A percentile compares a stretch with the other conserved stretches of the same genome.
These are phyloP conservation scores for Citrus inodora DNA, from an alignment of 345 rosid species.

Conservation along the genomic window DNA sequence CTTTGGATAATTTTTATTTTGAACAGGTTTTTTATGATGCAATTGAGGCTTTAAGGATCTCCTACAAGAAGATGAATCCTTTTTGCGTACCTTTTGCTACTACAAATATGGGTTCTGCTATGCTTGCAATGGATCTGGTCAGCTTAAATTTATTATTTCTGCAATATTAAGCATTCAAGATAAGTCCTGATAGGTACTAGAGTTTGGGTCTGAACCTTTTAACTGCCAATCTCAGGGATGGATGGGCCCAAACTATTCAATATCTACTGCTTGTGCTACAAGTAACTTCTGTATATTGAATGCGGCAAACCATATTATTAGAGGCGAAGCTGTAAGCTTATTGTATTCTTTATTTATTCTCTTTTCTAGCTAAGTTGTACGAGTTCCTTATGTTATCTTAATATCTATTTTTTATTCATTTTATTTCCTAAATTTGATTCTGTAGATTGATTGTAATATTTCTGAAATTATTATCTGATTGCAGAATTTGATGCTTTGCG, in stretches of 20 bases:
- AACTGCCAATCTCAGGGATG: constrained; percentile 62
- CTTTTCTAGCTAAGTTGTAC: constrained; percentile 2
- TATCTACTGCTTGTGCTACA: constrained; percentile 95
- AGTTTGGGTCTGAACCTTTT: constrained; percentile 20
- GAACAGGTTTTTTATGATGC: constrained; percentile 86
- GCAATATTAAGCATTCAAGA: not conserved
- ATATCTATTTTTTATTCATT: not conserved
- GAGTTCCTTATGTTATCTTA: not conserved
- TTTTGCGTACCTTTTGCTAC: constrained; percentile 96
- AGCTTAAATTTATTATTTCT: constrained; percentile 23
- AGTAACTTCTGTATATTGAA: constrained; percentile 88
- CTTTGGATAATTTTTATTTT: constrained; percentile 6
- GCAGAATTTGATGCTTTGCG: constrained; percentile 95
- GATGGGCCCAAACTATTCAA: constrained; percentile 99
- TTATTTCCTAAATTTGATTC: not conserved
- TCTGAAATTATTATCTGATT: constrained; percentile 20
- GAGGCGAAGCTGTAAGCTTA: constrained; percentile 94
- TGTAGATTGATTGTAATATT: not conserved
- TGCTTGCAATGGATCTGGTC: constrained; percentile 98
- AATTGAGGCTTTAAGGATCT: constrained; percentile 81
- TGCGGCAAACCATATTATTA: constrained; percentile 89
- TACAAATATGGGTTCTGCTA: constrained; percentile 99
- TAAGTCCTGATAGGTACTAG: not conserved
- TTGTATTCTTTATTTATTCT: constrained; percentile 12
- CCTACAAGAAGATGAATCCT: constrained; percentile 92